These are phyloP conservation scores for Pluteus cervinus DNA, from an alignment of 768 basidiomycete genomes.

Conservation along the genomic window DNA sequence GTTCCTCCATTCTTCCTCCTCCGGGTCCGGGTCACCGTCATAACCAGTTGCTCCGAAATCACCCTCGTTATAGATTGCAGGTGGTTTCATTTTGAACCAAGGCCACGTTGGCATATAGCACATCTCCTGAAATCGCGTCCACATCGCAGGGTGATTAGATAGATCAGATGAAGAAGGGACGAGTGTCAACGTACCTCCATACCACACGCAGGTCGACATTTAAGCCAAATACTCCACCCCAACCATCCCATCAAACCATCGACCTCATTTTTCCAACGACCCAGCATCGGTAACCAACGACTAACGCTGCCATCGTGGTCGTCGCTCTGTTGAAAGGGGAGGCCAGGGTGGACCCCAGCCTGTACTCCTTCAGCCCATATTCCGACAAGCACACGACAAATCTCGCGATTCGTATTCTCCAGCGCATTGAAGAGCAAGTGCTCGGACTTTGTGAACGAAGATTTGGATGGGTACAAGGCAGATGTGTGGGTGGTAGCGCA, in stretches of 20 bases:
- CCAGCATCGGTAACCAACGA: constrained; percentile 9
- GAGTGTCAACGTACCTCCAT: constrained; percentile 38
- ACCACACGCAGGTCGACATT: constrained; percentile 39
- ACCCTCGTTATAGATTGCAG: constrained; percentile 1
- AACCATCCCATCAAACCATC: constrained; percentile 40
- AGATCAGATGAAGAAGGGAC: background rate
- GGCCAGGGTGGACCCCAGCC: constrained; percentile 14
- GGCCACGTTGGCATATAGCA: constrained; percentile 43
- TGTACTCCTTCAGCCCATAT: constrained; percentile 41
- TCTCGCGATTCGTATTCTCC: constrained; percentile 32
- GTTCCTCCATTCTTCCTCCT: constrained; percentile 11
- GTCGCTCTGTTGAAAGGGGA: background rate
- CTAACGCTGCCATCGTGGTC: background rate
- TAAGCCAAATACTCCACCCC: constrained; percentile 47
- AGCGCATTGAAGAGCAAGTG: constrained; percentile 22
- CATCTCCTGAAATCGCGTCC: constrained; percentile 25
- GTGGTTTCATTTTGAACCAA: constrained; percentile 19
- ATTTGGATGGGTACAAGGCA: constrained; percentile 11
- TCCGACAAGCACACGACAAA: constrained; percentile 36
- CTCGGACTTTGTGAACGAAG: constrained; percentile 25
- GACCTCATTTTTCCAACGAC: constrained; percentile 28
- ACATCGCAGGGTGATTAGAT: background rate
- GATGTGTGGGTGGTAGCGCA: constrained; percentile 28
- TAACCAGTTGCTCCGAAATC: too few relatives aligned
- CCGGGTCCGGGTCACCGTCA: constrained; percentile 4